Percentiles rank a stretch among this genome's conserved stretches.
Conservation (phyloP, 805 yeast species). For the Starmerella bombi region DNA sequence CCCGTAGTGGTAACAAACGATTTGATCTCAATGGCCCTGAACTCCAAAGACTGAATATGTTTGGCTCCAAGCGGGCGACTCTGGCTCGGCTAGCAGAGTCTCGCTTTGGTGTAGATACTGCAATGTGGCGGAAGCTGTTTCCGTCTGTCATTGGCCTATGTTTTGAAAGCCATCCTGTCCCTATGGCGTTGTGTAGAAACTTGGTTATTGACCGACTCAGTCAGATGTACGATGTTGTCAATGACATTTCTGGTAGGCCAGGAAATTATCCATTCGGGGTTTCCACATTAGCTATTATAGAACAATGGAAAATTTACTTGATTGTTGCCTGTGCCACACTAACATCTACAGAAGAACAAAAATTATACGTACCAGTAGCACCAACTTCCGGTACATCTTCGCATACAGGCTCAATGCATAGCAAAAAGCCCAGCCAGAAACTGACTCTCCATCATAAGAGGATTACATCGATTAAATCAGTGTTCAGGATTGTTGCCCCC, state of each 20-base stretch:
- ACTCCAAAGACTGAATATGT: slow-evolving; percentile 50
- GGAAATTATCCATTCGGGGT: slow-evolving; percentile 20
- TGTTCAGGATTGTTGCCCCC: slow-evolving; percentile 79
- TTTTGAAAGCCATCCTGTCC: slow-evolving; percentile 75
- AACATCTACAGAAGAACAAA: slow-evolving; percentile 80
- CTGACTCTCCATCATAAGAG: slow-evolving; percentile 78
- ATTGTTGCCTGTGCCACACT: slow-evolving; percentile 85
- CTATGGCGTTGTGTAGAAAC: slow-evolving; percentile 84
- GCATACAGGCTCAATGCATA: slow-evolving; percentile 31
- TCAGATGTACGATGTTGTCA: slow-evolving; percentile 41
- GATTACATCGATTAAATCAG: slow-evolving; percentile 81
- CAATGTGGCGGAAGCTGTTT: slow-evolving; percentile 85
- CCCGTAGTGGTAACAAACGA: slow-evolving; percentile 38
- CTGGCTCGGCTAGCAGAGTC: slow-evolving; percentile 74
- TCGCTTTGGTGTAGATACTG: slow-evolving; percentile 88
- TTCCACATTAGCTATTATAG: slow-evolving; percentile 36
- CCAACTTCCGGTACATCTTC: slow-evolving; percentile 1
- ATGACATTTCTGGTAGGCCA: slow-evolving; percentile 21
- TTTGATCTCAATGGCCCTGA: slow-evolving; percentile 53
- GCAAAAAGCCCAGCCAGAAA: slow-evolving; percentile 65
- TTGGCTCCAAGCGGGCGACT: slow-evolving; percentile 47
- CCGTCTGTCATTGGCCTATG: slow-evolving; percentile 61
- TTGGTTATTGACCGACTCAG: slow-evolving; percentile 80
- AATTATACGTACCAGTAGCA: slow-evolving; percentile 45
- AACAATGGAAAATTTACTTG: slow-evolving; percentile 79